Percentiles rank a stretch among this genome's conserved stretches.
These are phyloP conservation scores for Candida labiduridarum DNA, from an alignment of 1,139 yeast genomes.

Conservation along the genomic window DNA sequence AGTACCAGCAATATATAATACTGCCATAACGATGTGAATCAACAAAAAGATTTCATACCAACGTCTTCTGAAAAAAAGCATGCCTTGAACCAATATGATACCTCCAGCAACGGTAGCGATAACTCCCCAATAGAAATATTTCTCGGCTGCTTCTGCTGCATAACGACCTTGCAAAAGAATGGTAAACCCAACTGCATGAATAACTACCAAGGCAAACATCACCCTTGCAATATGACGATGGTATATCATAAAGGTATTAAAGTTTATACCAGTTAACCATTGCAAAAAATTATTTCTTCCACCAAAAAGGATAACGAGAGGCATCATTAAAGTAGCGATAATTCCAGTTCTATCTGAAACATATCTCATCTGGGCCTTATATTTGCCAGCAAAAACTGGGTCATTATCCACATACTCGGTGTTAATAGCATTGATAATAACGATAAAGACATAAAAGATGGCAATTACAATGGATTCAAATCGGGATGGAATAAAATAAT, in stretches of 20 bases:
- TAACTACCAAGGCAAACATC: constrained; percentile 27
- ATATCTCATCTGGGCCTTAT: constrained; percentile 26
- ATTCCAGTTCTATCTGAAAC: constrained; percentile 38
- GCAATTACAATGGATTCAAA: constrained; percentile 23
- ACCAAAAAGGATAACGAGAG: constrained; percentile 40
- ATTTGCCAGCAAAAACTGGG: constrained; percentile 24
- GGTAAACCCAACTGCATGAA: constrained; percentile 46
- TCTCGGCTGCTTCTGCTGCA: constrained; percentile 18
- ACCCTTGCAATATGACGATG: constrained; percentile 44
- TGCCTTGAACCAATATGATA: constrained; percentile 38
- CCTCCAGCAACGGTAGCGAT: constrained; percentile 36
- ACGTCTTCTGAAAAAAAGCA: constrained; percentile 40
- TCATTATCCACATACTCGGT: constrained; percentile 25
- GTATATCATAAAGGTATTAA: constrained; percentile 34
- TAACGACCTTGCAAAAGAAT: constrained; percentile 14
- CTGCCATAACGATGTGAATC: constrained; percentile 44
- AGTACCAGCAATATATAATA: constrained; percentile 40
- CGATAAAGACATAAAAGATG: constrained; percentile 43
- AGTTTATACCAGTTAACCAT: constrained; percentile 43
- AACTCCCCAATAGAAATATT: constrained; percentile 32
- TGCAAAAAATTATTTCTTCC: constrained; percentile 46
- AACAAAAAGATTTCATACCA: constrained; percentile 48
- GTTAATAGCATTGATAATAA: constrained; percentile 36
- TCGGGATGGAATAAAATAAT: constrained; percentile 31
- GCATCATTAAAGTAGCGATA: constrained; percentile 29